These are phyloP conservation scores for Tuber calosporum DNA, from an alignment of 495 filamentous ascomycete species.

Conservation along the genomic window DNA sequence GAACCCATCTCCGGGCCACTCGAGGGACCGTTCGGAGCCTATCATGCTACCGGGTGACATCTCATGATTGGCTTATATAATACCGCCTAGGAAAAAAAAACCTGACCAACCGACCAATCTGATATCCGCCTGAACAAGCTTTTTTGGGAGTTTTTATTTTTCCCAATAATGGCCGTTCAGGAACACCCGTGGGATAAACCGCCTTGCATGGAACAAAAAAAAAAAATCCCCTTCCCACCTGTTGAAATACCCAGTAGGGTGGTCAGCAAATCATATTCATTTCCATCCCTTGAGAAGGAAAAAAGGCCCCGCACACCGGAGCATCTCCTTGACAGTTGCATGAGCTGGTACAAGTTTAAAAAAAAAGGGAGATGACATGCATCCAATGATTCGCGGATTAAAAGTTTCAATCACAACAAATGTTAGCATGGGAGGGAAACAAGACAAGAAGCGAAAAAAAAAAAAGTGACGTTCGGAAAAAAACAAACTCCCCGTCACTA, in stretches of 20 bases:
- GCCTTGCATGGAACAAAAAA: slow-evolving; percentile 4
- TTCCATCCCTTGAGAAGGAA: background rate
- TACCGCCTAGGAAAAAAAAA: background rate
- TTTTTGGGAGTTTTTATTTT: background rate
- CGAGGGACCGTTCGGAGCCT: background rate
- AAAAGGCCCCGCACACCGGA: background rate
- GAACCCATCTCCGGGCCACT: background rate
- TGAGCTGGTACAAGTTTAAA: slow-evolving; percentile 3
- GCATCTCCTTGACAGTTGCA: background rate
- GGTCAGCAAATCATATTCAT: slow-evolving; percentile 1
- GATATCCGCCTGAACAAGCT: background rate
- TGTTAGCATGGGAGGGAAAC: background rate
- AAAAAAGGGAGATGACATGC: background rate
- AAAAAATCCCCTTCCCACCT: background rate
- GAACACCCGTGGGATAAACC: slow-evolving; percentile 4
- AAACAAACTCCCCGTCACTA: background rate
- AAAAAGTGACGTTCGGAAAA: slow-evolving; percentile 1
- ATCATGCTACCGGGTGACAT: background rate
- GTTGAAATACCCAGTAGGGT: background rate
- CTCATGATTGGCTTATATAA: slow-evolving; percentile 4
- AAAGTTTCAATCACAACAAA: background rate
- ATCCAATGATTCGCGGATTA: background rate
- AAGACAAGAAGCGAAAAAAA: slow-evolving; percentile 1
- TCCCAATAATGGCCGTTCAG: background rate
- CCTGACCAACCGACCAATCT: background rate